Conservation (phyloP, 2,329 filamentous ascomycete genomes). For the Aaosphaeria arxii region DNA sequence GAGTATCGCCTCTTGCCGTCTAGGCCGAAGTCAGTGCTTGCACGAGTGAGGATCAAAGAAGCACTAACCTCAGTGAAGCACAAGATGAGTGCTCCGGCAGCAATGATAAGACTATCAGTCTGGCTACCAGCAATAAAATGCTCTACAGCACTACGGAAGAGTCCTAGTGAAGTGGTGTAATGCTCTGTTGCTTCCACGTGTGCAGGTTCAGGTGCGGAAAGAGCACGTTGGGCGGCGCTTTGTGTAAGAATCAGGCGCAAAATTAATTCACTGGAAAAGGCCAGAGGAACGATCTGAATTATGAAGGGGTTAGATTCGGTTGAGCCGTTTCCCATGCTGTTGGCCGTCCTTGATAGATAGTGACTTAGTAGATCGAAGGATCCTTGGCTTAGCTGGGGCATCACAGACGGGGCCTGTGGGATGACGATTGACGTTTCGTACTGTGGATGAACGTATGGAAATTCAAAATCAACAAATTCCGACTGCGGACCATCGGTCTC, state of each 20-base stretch:
- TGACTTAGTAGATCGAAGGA: neutral
- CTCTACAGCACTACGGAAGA: neutral
- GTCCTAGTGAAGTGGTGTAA: neutral
- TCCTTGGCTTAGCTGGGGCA: neutral
- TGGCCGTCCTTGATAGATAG: conserved; percentile 1
- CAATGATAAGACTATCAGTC: neutral
- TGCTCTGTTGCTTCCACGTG: neutral
- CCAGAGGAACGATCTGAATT: neutral
- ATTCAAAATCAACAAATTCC: no score
- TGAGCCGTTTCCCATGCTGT: conserved; percentile 2
- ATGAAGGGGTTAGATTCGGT: conserved; percentile 1
- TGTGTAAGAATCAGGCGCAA: neutral
- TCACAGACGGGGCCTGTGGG: neutral
- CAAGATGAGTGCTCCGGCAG: neutral
- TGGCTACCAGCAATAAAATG: neutral
- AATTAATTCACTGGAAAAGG: conserved; percentile 1
- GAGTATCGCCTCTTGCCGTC: neutral
- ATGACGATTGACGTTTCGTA: neutral
- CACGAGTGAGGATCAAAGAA: neutral
- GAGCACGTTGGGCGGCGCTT: conserved; percentile 1
- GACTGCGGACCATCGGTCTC: no score
- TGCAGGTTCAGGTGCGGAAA: neutral
- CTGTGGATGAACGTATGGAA: no score
- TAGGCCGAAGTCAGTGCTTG: neutral
- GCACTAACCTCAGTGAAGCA: conserved; percentile 1